Conservation (phyloP, 352 stramenopile genomes). For the Phytophthora pinifolia region DNA sequence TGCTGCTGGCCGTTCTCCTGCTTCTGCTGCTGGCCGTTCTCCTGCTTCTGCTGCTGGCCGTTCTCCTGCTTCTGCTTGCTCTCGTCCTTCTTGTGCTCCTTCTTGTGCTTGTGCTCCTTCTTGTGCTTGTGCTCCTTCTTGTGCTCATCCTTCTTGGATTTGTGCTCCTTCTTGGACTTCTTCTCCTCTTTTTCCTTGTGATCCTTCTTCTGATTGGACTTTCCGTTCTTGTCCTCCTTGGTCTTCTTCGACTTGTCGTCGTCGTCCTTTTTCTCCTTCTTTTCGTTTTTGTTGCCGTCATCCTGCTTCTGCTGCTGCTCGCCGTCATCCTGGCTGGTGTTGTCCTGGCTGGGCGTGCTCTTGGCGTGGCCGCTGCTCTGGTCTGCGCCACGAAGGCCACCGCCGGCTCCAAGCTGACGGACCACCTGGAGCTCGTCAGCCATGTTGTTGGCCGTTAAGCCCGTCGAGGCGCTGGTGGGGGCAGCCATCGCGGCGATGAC, state of each 20-base stretch:
- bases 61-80: not conserved
- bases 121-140: not conserved
- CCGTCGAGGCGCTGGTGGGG: conserved; percentile 6
- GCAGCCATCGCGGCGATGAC: conserved; percentile 13
- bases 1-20: no score
- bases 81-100: conserved; percentile 2
- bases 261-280: conserved; percentile 5
- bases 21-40: not conserved
- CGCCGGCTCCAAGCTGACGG: conserved; percentile 5
- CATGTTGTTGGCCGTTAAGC: no score
- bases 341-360: conserved; percentile 5
- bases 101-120: not conserved
- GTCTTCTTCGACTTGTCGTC: not conserved
- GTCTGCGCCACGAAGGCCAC: conserved; percentile 8
- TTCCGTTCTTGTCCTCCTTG: not conserved
- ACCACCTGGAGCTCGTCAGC: no score
- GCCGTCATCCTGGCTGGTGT: conserved; percentile 2
- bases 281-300: conserved; percentile 7
- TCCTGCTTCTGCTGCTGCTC: conserved; percentile 3
- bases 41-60: not conserved
- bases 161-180: not conserved
- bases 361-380: conserved; percentile 7
- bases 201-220: not conserved
- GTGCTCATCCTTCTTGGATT: not conserved
- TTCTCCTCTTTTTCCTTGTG: not conserved